Evolutionary conservation across 2,329 filamentous ascomycete genomes (phyloP), one percentile per base, ranked within the genome.

Genomic region (Phaeoacremonium minimum): DNA sequence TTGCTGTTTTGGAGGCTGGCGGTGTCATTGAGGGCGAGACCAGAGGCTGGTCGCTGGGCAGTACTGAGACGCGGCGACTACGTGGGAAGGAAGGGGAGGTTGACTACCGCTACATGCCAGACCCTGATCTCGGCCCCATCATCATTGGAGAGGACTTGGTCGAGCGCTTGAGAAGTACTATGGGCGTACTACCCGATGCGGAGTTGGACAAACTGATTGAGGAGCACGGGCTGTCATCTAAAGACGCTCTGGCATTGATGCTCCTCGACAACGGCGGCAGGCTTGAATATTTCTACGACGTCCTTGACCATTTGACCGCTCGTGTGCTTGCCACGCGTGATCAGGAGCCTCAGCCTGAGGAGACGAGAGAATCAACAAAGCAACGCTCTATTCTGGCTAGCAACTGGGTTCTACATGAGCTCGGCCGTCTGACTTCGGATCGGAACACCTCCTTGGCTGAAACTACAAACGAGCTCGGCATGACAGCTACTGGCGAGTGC

Each of bases 91-190:
- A 97, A 59, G 93, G 93, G 32, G 91, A 95, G 55, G 89, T 97
- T 6, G 93, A 98, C 60, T 98, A 98, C 60, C 76, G 93, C 29
- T 98, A 98, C 56, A 97, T 98, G 91, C 91, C 93, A 0, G 93
- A 98, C 57, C 87, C 93, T 5, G 93, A 98, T 55, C 71, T 98
- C 12, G 75, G 78, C 0, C 88, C 93, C 2, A 69, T 98, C 2
- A 56, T 89, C 3, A 84, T 98, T 42, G 81, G 80, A 7, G 55
- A 71, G 3, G 80, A 86, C 39, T 69, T 97, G 1, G 66, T 96
- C 5, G 53, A 69, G 5, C 69, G 82, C 44, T 67, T 97, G 12
- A 64, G 61, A 15, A 48, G 60, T 1, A 83, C 73, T 0, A 63
- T 95, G 41, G 86, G 87, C 5, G 69, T 77, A 15, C 66, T 85